These are phyloP conservation scores for Sporisorium sorghi DNA, from an alignment of 1,284 basidiomycete genomes.

Conservation along the genomic window DNA sequence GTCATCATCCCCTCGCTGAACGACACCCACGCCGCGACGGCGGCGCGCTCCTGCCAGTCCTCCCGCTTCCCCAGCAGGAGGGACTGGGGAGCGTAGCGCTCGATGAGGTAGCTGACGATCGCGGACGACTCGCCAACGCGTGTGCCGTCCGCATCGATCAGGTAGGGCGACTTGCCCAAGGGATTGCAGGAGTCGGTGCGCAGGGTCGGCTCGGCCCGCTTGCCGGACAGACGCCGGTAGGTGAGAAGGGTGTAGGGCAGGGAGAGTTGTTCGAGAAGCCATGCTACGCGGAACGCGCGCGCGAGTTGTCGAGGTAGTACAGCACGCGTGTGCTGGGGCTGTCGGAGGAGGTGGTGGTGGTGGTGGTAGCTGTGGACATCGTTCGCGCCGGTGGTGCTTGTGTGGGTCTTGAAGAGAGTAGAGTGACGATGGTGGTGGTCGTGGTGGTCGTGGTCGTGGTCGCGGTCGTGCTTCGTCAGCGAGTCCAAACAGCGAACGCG, in stretches of 20 bases:
- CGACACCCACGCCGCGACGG: slow-evolving; percentile 23
- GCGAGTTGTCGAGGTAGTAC: slow-evolving; percentile 45
- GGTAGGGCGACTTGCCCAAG: slow-evolving; percentile 33
- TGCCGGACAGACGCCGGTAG: slow-evolving; percentile 29
- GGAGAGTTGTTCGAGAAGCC: slow-evolving; percentile 35
- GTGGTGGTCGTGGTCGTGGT: no score
- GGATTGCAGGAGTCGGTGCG: slow-evolving; percentile 26
- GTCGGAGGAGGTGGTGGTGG: not conserved
- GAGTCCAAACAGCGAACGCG: no score
- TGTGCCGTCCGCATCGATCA: slow-evolving; percentile 21
- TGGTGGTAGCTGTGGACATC: not conserved
- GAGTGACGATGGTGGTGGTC: no score
- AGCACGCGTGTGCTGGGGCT: slow-evolving; percentile 19
- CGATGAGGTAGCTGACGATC: slow-evolving; percentile 29
- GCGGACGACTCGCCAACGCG: slow-evolving; percentile 19
- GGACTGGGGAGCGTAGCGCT: slow-evolving; percentile 21
- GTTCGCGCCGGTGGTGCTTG: not conserved
- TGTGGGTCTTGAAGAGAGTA: no score
- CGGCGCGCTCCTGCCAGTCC: slow-evolving; percentile 25
- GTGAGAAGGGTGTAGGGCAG: slow-evolving; percentile 22
- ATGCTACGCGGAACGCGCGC: slow-evolving; percentile 35
- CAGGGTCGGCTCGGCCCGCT: slow-evolving; percentile 22
- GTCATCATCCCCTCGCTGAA: slow-evolving; percentile 42
- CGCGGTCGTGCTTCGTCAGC: no score
- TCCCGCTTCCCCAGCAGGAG: not conserved